A percentile compares a stretch with the other conserved stretches of the same genome.
Conservation (phyloP, 768 basidiomycete species). For the Lactarius pseudohatsudake region DNA sequence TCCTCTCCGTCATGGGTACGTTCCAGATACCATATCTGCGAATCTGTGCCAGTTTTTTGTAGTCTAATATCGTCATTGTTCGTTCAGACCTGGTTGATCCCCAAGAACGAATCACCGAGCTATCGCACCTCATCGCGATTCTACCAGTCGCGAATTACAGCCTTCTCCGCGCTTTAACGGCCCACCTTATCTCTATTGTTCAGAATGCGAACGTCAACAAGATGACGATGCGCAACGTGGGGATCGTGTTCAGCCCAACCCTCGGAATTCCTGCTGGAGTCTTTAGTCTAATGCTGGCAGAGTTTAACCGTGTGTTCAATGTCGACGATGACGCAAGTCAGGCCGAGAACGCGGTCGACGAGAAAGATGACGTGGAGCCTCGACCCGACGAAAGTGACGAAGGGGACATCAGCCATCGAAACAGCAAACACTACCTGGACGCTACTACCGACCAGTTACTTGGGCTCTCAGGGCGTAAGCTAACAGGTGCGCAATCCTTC, state of each 20-base stretch:
- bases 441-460: conserved; percentile 81
- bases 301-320: conserved; percentile 93
- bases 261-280: conserved; percentile 97
- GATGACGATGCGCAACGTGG: conserved; percentile 99
- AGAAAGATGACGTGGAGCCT: conserved; percentile 18
- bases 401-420: conserved; percentile 59
- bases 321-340: conserved; percentile 50
- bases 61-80: conserved; percentile 21
- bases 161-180: conserved; percentile 88
- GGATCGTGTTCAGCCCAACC: conserved; percentile 97
- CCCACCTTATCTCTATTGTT: conserved; percentile 93
- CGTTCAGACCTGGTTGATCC: conserved; percentile 80
- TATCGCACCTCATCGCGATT: conserved; percentile 80
- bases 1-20: conserved; percentile 91
- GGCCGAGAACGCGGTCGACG: conserved; percentile 15
- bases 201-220: conserved; percentile 89
- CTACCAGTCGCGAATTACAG: conserved; percentile 93
- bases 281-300: conserved; percentile 90
- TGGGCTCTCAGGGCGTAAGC: conserved; percentile 67
- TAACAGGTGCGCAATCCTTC: conserved; percentile 53
- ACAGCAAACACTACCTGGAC: conserved; percentile 82
- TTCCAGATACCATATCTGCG: conserved; percentile 27
- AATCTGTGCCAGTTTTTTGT: conserved; percentile 11
- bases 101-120: conserved; percentile 83
- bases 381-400: conserved; percentile 24